A percentile compares a stretch with the other conserved stretches of the same genome.
These are phyloP conservation scores for Globisporangium paroecandrum DNA, from an alignment of 352 stramenopile species.

Conservation along the genomic window DNA sequence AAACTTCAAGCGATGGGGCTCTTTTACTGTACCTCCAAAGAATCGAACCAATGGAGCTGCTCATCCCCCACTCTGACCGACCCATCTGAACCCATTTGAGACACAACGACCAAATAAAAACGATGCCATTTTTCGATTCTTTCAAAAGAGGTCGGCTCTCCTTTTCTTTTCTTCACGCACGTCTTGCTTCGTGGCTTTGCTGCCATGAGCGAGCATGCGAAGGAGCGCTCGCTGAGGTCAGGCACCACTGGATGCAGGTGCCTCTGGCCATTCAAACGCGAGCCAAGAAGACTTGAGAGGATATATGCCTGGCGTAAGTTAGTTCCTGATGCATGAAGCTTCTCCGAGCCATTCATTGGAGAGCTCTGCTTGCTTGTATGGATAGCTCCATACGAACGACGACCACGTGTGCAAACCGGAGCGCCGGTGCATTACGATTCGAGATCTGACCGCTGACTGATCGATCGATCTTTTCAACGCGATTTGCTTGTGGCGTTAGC, in stretches of 20 bases:
- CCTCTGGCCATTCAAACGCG: no score
- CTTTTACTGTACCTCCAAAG: neutral
- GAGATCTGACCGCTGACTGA: neutral
- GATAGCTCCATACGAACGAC: no score
- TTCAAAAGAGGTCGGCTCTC: neutral
- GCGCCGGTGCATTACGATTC: neutral
- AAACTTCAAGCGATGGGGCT: neutral
- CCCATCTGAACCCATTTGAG: neutral
- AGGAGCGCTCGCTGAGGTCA: neutral
- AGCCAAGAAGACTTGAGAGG: no score
- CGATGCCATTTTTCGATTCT: neutral
- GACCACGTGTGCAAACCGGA: no score
- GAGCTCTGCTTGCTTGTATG: no score
- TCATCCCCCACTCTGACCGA: neutral
- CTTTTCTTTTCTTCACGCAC: neutral
- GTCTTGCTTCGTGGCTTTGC: neutral
- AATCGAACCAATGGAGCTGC: neutral
- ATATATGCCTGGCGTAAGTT: no score
- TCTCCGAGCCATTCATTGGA: no score
- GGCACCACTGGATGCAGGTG: neutral
- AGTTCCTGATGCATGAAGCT: no score
- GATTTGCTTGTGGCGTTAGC: neutral
- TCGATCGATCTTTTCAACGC: neutral
- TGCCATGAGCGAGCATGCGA: neutral
- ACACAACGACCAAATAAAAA: slow-evolving; percentile 1